Evolutionary conservation across 179 eudicot genomes (phyloP), one percentile per base, ranked within the genome.

Genomic region (Beta corolliflora): DNA sequence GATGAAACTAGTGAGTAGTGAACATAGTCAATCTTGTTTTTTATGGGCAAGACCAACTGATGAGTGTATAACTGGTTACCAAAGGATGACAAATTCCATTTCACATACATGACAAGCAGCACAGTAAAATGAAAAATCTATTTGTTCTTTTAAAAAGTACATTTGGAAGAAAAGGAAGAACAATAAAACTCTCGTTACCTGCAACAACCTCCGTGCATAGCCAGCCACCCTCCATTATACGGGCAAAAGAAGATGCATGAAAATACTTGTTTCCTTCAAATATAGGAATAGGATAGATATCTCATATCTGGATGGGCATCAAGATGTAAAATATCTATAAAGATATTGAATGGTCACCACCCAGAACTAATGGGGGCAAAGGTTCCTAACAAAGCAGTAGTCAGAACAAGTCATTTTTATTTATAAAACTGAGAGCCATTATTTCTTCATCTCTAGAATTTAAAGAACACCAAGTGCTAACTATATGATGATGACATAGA

Each of bases 281-380:
- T 68, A n/a, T n/a, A n/a, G n/a, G n/a, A n/a, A 85, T 80, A 85
- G 94, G 84, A 88, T 94, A 94, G 15, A 94, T 94, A 82, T 93
- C 98, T 46, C n/a, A n/a, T n/a, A n/a, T n/a, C n/a, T n/a, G 98
- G 98, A 91, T 94, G 98, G 41, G 98, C 98, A 87, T 94, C 99
- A 25, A 94, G 90, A 85, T 96, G 99, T 29, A 96, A 94, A 79
- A 96, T 85, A 84, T 96, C 99, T 46, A 96, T 86, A 23, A 96
- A 9, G 97, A 96, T 87, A 96, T 96, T 15, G 99, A 96, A 87
- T 96, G 99, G 80, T 96, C 99, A 77, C 99, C 99, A 15, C 99
- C 99, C 79, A 96, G 88, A 81, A 96, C 95, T 76, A 96, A 81
- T 79, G 99, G 99, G 25, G 92, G 91, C 86, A 96, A 83, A 61